Base-by-base conservation (phyloP, 78 protist genomes). In the Dictyostelium discoideum region DNA sequence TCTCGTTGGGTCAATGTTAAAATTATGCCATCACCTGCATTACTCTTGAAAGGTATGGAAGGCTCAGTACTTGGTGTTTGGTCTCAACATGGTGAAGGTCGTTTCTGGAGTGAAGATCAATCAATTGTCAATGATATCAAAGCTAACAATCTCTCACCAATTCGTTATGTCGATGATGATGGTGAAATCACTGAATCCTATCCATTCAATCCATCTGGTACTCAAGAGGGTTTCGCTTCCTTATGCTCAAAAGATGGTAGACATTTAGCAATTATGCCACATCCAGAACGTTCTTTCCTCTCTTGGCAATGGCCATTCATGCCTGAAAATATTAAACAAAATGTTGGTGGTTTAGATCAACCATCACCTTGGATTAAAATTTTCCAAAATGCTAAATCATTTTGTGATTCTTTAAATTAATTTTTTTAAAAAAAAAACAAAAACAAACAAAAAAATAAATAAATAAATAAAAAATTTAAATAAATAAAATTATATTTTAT, bases 1-100 rank as follows among this genome's bases (percentile, higher is more conserved):
- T 96, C 96, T 18, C 67, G 97, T 44, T 93, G 93, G 85, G 96
- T 97, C 1, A 81, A 72, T 50, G 97, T 98, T 46, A 63, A 77
- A 39, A 84, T 98, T 20, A 39, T 50, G 18, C 65, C 50, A 85
- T 46, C 92, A 11, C 73, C 86, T n/a, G 54, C 98, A 24, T 37
- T 98, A 69, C 37, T 98, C 69, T 76, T 98, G 85, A 80, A 89
- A 26, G 99, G 96, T 44, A 93, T 97, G 97, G 97, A 76, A 24
- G 98, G 98, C 5, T 40, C 94, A 8, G 69, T 69, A 20, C 13
- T 98, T 16, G 97, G 97, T 8, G 92, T 94, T 40, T 93, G 95
- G 95, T 85, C 96, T 20, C 96, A 98, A 85, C 99, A 98, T 90
- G 99, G 99, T 77, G 99, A 98, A 63, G 99, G 99, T 84, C 85